Percentiles rank a stretch among this genome's conserved stretches.
Conservation (phyloP, 2,329 filamentous ascomycete genomes). For the Pseudogymnoascus sp. region DNA sequence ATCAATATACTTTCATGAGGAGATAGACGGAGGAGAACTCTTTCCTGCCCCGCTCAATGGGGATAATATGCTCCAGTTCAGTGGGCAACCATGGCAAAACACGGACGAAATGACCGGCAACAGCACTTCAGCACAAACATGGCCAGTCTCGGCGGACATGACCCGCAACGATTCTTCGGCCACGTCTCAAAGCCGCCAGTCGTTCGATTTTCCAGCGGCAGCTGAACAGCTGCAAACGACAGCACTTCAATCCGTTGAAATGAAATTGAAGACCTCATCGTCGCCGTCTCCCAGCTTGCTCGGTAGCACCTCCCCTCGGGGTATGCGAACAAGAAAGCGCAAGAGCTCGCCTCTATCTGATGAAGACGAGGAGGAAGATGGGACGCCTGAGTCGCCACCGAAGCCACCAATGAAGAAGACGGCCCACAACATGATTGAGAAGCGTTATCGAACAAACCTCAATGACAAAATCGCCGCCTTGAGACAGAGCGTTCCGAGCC, state of each 20-base stretch:
- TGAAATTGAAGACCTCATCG: not conserved
- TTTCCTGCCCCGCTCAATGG: not conserved
- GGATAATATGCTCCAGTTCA: not conserved
- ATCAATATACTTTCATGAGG: not conserved
- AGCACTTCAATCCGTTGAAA: not conserved
- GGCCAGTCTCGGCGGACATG: not conserved
- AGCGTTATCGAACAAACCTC: constrained; percentile 74
- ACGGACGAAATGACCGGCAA: not conserved
- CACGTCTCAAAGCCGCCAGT: not conserved
- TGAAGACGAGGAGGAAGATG: not conserved
- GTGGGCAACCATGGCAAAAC: not conserved
- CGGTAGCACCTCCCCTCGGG: not conserved
- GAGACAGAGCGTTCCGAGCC: constrained; percentile 64
- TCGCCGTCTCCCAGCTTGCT: not conserved
- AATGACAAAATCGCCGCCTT: constrained; percentile 77
- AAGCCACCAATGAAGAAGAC: constrained; percentile 61
- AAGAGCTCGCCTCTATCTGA: not conserved
- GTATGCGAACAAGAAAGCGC: not conserved
- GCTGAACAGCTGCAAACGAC: not conserved
- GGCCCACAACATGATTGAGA: constrained; percentile 81
- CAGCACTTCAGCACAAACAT: not conserved
- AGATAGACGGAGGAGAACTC: not conserved
- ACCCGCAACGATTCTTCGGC: not conserved
- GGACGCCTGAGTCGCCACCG: not conserved
- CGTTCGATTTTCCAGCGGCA: not conserved